Percentiles rank a stretch among this genome's conserved stretches.
Evolutionary conservation across 768 basidiomycete species (phyloP).

Genomic region (Coprinellus aureogranulatus): DNA sequence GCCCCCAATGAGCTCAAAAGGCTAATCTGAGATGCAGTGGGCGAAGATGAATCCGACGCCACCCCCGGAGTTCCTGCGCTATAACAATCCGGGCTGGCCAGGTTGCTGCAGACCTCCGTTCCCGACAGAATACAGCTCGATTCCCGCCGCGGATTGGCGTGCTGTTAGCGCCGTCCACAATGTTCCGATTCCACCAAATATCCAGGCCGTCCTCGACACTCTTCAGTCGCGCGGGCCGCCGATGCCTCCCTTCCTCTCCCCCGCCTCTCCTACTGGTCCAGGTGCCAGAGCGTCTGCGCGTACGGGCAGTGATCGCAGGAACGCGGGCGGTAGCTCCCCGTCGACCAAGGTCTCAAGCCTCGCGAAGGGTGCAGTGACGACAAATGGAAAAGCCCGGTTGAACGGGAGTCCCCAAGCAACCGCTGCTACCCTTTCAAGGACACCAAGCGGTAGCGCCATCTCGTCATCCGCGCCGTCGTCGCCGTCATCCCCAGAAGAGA

Average conservation of each 20-base stretch:
- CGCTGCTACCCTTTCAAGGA: slow-evolving; percentile 37
- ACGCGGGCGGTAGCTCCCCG: slow-evolving; percentile 40
- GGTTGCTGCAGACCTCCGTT: slow-evolving; percentile 83
- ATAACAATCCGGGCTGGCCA: slow-evolving; percentile 79
- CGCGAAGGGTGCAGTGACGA: slow-evolving; percentile 27
- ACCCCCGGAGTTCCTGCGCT: slow-evolving; percentile 50
- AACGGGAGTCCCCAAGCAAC: slow-evolving; percentile 55
- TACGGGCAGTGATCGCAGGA: slow-evolving; percentile 39
- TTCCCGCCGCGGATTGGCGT: slow-evolving; percentile 76
- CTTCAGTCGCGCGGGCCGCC: slow-evolving; percentile 33
- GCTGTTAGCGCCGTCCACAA: slow-evolving; percentile 74
- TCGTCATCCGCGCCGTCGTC: slow-evolving; percentile 47
- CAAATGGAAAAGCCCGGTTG: slow-evolving; percentile 32
- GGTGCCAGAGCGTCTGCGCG: slow-evolving; percentile 13
- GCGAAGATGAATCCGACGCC: slow-evolving; percentile 56
- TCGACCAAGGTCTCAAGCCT: slow-evolving; percentile 35
- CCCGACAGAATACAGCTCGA: slow-evolving; percentile 54
- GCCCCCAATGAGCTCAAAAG: too few species aligned
- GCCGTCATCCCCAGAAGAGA: slow-evolving; percentile 47
- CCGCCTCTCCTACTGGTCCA: slow-evolving; percentile 31
- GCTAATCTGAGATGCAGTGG: too few species aligned
- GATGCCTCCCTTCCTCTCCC: slow-evolving; percentile 25
- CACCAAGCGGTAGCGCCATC: slow-evolving; percentile 35
- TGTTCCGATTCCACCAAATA: slow-evolving; percentile 68
- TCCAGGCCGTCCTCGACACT: slow-evolving; percentile 65